Percentiles rank a stretch among this genome's conserved stretches.
phyloP scores from a whole-genome alignment of 2,329 filamentous ascomycete species.

The Diaporthe humulicola region DNA sequence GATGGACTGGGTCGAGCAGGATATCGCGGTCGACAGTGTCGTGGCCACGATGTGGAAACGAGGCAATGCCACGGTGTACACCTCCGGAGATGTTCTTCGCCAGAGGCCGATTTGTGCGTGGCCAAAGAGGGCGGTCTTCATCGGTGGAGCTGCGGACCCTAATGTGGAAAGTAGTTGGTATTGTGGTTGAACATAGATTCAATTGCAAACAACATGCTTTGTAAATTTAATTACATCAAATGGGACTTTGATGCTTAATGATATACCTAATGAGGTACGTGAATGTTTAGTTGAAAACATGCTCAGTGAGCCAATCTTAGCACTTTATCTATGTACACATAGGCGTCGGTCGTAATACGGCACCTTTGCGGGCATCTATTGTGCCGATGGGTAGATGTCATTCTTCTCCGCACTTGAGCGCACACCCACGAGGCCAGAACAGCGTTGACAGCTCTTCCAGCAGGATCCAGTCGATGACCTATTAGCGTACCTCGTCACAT shows the following conservation, averaged over 20 bases:
- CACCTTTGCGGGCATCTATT: neutral
- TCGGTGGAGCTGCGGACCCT: conserved; percentile 11
- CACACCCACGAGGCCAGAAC: neutral
- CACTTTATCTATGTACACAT: neutral
- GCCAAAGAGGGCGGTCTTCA: conserved; percentile 41
- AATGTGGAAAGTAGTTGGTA: conserved; percentile 29
- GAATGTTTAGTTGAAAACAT: neutral
- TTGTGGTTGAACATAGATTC: conserved; percentile 7
- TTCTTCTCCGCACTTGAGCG: neutral
- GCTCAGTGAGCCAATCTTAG: neutral
- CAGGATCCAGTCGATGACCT: neutral
- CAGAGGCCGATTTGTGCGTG: conserved; percentile 45
- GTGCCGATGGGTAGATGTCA: neutral
- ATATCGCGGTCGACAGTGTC: conserved; percentile 33
- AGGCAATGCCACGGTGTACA: conserved; percentile 29
- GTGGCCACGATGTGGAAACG: conserved; percentile 42
- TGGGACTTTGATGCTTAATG: neutral
- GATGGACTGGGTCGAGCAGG: conserved; percentile 43
- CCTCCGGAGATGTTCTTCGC: conserved; percentile 40
- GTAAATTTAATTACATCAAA: neutral
- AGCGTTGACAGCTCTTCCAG: neutral
- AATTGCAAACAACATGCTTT: neutral
- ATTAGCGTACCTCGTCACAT: neutral
- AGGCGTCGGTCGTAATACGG: neutral
- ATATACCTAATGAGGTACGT: neutral